Percentiles rank a stretch among this genome's conserved stretches.
Conservation (phyloP, 306 rosid genomes). For the Psophocarpus tetragonolobus region DNA sequence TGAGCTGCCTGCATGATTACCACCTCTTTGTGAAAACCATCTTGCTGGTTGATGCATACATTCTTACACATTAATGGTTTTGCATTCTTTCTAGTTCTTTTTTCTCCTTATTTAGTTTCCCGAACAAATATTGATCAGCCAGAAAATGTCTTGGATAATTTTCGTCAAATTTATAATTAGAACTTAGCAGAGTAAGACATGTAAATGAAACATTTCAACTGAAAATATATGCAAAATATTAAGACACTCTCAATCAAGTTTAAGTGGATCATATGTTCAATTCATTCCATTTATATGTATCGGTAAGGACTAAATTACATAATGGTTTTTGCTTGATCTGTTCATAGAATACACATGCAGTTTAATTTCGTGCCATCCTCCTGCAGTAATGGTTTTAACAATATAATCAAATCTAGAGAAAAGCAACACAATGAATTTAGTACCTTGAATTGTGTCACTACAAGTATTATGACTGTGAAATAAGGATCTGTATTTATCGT, state of each 20-base stretch:
- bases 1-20: too few relatives aligned
- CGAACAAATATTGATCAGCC: background rate
- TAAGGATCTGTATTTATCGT: slow-evolving; percentile 4
- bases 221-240: background rate
- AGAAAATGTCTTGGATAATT: background rate
- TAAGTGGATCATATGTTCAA: background rate
- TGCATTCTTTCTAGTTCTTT: background rate
- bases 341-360: background rate
- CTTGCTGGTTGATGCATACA: background rate
- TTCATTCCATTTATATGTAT: background rate
- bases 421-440: background rate
- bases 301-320: background rate
- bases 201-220: background rate
- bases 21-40: too few relatives aligned
- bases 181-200: background rate
- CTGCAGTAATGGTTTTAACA: background rate
- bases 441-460: background rate
- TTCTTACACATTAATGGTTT: background rate
- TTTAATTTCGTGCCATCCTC: background rate
- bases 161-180: background rate
- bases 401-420: background rate
- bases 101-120: background rate
- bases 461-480: background rate
- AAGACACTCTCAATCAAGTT: background rate
- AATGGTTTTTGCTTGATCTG: background rate